phyloP scores from a whole-genome alignment of 257 asterid species.

The Solanum appendiculatum region DNA sequence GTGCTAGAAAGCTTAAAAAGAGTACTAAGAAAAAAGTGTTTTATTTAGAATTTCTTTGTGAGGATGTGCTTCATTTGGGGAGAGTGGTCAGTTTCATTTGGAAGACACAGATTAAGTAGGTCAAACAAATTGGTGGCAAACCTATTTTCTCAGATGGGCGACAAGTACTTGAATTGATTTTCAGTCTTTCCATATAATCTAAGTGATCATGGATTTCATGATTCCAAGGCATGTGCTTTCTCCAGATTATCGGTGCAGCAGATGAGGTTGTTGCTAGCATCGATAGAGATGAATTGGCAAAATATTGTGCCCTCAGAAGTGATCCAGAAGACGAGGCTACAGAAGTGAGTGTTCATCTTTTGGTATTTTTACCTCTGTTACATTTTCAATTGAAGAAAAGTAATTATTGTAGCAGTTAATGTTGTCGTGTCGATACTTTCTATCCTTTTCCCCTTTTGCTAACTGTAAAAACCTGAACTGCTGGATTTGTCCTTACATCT shows the following conservation, averaged over 20 bases:
- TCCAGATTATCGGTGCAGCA: slow-evolving; percentile 70
- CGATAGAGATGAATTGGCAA: slow-evolving; percentile 68
- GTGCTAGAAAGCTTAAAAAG: background rate
- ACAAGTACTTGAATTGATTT: background rate
- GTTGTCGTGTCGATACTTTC: background rate
- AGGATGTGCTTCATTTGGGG: background rate
- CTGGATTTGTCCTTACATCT: background rate
- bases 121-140: background rate
- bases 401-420: background rate
- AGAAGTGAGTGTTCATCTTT: slow-evolving; percentile 51
- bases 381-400: background rate
- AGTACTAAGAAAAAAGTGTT: background rate
- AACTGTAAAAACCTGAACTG: background rate
- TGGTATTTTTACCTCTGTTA: background rate
- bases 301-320: slow-evolving; percentile 45
- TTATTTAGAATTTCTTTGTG: background rate
- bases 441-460: background rate
- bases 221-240: background rate
- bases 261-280: slow-evolving; percentile 69
- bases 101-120: background rate
- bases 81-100: background rate
- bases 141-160: background rate
- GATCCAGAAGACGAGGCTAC: slow-evolving; percentile 90
- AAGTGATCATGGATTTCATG: background rate
- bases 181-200: background rate